Evolutionary conservation across 1,139 yeast genomes (phyloP).

Genomic region (Saccharomyces hybrid): DNA sequence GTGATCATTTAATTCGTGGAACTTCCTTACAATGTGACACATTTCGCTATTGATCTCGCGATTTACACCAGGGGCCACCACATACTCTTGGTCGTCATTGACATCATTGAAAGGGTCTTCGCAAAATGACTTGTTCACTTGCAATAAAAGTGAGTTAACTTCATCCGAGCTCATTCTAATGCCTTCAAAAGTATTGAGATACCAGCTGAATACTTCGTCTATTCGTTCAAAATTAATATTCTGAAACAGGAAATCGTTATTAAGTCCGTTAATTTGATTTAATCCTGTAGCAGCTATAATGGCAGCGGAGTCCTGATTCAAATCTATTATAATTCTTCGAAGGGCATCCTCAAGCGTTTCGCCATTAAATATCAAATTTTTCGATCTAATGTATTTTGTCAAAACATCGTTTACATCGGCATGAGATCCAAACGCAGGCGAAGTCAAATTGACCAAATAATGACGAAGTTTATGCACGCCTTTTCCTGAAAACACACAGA

Average conservation of each 20-base stretch:
- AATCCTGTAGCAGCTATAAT: conserved; percentile 31
- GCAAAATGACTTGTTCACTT: conserved; percentile 26
- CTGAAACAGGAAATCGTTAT: conserved; percentile 27
- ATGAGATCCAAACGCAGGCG: conserved; percentile 32
- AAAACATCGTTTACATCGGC: conserved; percentile 29
- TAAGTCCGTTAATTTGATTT: conserved; percentile 27
- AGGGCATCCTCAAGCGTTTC: conserved; percentile 27
- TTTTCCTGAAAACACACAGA: conserved; percentile 89
- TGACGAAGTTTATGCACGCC: conserved; percentile 72
- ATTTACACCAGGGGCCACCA: conserved; percentile 29
- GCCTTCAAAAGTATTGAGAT: conserved; percentile 14
- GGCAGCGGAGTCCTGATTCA: conserved; percentile 32
- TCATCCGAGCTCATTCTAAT: conserved; percentile 18
- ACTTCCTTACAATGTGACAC: conserved; percentile 28
- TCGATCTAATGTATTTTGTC: conserved; percentile 26
- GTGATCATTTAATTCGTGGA: conserved; percentile 28
- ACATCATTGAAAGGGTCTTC: conserved; percentile 24
- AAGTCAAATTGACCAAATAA: conserved; percentile 41
- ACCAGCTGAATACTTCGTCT: conserved; percentile 27
- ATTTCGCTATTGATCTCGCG: conserved; percentile 27
- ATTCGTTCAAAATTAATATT: conserved; percentile 29
- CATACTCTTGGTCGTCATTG: conserved; percentile 19
- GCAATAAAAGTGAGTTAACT: conserved; percentile 16
- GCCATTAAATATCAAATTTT: conserved; percentile 21
- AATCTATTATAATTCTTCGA: conserved; percentile 23